Base-by-base conservation (phyloP, 345 rosid genomes). In the Sonneratia caseolaris region DNA sequence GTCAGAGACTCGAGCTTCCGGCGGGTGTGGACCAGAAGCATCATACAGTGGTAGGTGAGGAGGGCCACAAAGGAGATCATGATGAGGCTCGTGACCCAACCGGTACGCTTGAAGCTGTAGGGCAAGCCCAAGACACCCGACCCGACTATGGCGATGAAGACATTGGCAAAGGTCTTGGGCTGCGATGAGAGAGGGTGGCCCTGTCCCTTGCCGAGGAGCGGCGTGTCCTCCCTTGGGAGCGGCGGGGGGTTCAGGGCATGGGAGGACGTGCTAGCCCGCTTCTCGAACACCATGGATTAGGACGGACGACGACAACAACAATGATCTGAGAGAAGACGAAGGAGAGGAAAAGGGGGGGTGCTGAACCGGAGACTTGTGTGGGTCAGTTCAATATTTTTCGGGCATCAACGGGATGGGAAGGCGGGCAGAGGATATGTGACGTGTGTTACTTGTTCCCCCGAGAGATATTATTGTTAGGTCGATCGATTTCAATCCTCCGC, bases 91-190 rank as follows among this genome's bases (percentile, higher is more conserved):
- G 80, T 79, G 80, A 90, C 66, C 97, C 98, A 94, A 14, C 97
- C 97, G 37, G 91, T 88, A 43, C 90, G 94, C 80, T 87, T 94
- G 78, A 94, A 91, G 48, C 93, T 77, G 81, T 91, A 91, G 18
- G 98, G 97, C 16, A 94, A 84, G 21, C 98, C 98, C 2, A 94
- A 78, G 67, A 94, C 96, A 56, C 97, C 98, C 24, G 97, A 91
- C 19, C 97, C 98, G 0, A 91, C 96, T 22, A 89, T 76, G 21
- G 97, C 87, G 2, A 93, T 93, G 87, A 94, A 94, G 61, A 91
- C 86, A 75, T 94, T 94, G 67, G 97, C 97, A 62, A 91, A 83
- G 64, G 97, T 91, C 82, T 94, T 94, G 71, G 83, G 72, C 42
- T 75, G 93, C 32, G 91, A 85, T 0, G 95, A 91, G 0, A 91